Conservation (phyloP, 139 green algal species). For the Auxenochlorella pyrenoidosa region DNA sequence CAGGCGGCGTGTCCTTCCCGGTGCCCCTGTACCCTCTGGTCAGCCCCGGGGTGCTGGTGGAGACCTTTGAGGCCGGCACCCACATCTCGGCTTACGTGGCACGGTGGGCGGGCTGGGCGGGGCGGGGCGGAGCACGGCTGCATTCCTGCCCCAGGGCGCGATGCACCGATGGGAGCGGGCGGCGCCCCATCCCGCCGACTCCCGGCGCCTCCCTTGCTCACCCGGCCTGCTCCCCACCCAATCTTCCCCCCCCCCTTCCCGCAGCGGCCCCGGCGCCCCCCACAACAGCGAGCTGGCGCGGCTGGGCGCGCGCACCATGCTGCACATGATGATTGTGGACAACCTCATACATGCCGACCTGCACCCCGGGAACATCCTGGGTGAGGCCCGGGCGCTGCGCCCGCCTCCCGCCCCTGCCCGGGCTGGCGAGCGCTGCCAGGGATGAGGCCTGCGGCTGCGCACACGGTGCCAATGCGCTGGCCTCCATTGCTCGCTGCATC, state of each 20-base stretch:
- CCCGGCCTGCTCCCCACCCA: not conserved
- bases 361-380: conserved; percentile 86
- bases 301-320: conserved; percentile 84
- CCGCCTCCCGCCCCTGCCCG: too few relatives aligned
- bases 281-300: conserved; percentile 76
- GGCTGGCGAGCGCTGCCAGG: not conserved
- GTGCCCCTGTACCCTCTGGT: conserved; percentile 95
- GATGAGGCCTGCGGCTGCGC: too few relatives aligned
- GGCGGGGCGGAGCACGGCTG: not conserved
- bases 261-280: conserved; percentile 48
- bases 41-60: conserved; percentile 83
- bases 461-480: too few relatives aligned
- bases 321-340: conserved; percentile 97
- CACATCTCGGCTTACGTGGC: conserved; percentile 75
- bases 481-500: too few relatives aligned
- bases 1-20: conserved; percentile 83
- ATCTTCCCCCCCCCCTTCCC: not conserved
- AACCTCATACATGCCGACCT: conserved; percentile 98
- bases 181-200: too few relatives aligned
- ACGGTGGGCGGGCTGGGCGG: not conserved
- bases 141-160: too few relatives aligned
- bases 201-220: not conserved
- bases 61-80: conserved; percentile 94
- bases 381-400: not conserved
- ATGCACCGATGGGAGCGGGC: not conserved